These are phyloP conservation scores for Leptographium galeiforme DNA, from an alignment of 2,329 filamentous ascomycete species.

Conservation along the genomic window DNA sequence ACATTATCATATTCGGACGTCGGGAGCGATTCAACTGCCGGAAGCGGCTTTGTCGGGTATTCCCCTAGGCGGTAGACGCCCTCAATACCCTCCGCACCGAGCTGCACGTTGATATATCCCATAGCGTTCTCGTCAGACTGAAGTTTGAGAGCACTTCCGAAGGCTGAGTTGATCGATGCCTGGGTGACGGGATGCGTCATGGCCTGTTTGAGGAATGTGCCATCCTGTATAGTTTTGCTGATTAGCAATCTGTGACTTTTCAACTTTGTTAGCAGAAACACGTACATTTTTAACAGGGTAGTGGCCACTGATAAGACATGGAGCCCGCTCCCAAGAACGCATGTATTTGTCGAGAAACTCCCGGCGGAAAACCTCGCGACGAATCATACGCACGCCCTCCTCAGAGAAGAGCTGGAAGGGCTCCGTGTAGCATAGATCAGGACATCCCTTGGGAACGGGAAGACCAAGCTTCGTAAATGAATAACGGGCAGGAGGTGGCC, in stretches of 20 bases:
- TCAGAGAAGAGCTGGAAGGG: constrained; percentile 9
- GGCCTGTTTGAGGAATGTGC: constrained; percentile 6
- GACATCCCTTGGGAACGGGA: constrained; percentile 3
- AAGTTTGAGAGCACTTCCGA: constrained; percentile 3
- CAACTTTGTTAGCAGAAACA: not conserved
- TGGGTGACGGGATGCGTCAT: constrained; percentile 4
- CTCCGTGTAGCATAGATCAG: constrained; percentile 8
- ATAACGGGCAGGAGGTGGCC: constrained; percentile 6
- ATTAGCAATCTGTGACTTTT: not conserved
- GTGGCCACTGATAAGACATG: constrained; percentile 10
- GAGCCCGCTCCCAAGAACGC: constrained; percentile 8
- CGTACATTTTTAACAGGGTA: constrained; percentile 4
- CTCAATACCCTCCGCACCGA: constrained; percentile 7
- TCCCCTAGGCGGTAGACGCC: constrained; percentile 7
- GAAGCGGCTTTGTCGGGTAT: constrained; percentile 4
- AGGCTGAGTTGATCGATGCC: constrained; percentile 4
- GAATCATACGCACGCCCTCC: constrained; percentile 10
- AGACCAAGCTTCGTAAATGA: constrained; percentile 8
- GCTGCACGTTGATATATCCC: constrained; percentile 10
- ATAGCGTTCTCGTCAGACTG: constrained; percentile 9
- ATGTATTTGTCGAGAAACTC: constrained; percentile 10
- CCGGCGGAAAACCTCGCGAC: constrained; percentile 9
- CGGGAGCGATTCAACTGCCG: not conserved
- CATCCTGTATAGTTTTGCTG: not conserved
- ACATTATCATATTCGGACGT: not conserved